Percentiles rank a stretch among this genome's conserved stretches.
These are phyloP conservation scores for Brasenia schreberi DNA, from an alignment of 164 flowering plant species.

Conservation along the genomic window DNA sequence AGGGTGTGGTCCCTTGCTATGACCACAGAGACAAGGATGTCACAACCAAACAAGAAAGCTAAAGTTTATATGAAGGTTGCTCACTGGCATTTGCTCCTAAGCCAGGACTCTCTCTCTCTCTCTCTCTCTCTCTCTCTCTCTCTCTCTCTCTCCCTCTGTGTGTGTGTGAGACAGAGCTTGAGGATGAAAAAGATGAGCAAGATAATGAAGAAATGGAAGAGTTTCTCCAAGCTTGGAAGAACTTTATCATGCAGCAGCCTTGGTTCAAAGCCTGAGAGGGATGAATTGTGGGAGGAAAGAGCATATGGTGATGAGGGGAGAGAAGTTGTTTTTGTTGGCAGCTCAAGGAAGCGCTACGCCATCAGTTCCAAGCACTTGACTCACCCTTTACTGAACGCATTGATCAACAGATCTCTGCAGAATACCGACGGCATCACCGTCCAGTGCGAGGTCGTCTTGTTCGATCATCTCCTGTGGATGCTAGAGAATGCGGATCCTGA, in stretches of 20 bases:
- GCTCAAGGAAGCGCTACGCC: slow-evolving; percentile 41
- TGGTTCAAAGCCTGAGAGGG: slow-evolving; percentile 45
- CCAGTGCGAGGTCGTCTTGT: slow-evolving; percentile 66
- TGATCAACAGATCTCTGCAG: slow-evolving; percentile 35
- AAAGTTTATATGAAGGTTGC: no score
- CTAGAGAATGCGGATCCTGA: slow-evolving; percentile 52
- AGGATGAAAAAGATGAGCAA: slow-evolving; percentile 45
- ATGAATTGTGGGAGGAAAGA: slow-evolving; percentile 15
- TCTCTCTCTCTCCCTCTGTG: no score
- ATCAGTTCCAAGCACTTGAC: slow-evolving; percentile 42
- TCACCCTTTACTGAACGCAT: slow-evolving; percentile 52
- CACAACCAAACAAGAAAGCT: no score
- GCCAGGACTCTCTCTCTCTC: slow-evolving; percentile 1
- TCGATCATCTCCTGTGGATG: slow-evolving; percentile 90
- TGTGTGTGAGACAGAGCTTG: background rate
- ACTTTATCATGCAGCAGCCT: slow-evolving; percentile 52
- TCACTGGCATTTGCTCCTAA: slow-evolving; percentile 2
- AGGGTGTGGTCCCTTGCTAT: no score
- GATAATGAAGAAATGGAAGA: slow-evolving; percentile 61
- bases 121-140: slow-evolving; percentile 7
- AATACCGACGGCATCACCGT: slow-evolving; percentile 17
- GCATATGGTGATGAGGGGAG: slow-evolving; percentile 2
- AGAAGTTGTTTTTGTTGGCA: slow-evolving; percentile 40
- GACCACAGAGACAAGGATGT: no score
- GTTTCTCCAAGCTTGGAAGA: slow-evolving; percentile 54